These are phyloP conservation scores for Crithidia thermophila DNA, from an alignment of 208 protist genomes.

Conservation along the genomic window DNA sequence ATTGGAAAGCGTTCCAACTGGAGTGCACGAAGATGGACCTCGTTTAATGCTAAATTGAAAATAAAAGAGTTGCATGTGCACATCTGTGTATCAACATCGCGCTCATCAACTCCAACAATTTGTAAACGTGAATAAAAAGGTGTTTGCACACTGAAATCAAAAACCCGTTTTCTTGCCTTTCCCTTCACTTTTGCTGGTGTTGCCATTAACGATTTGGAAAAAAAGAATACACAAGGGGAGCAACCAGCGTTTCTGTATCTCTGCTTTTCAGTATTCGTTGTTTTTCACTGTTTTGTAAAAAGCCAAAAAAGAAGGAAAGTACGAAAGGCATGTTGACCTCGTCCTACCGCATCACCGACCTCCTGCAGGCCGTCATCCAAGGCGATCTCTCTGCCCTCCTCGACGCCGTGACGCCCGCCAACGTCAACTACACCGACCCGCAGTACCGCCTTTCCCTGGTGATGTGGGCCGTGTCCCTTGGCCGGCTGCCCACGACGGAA, in stretches of 20 bases:
- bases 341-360: slow-evolving; percentile 23
- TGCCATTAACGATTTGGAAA: no score
- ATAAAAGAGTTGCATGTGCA: no score
- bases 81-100: no score
- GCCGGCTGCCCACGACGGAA: slow-evolving; percentile 48
- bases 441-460: slow-evolving; percentile 70
- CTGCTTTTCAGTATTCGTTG: neutral
- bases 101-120: no score
- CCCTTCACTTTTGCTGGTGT: no score
- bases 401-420: slow-evolving; percentile 51
- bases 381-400: slow-evolving; percentile 49
- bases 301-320: neutral
- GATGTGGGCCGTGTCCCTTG: slow-evolving; percentile 66
- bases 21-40: no score
- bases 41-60: no score
- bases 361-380: slow-evolving; percentile 51
- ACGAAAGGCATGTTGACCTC: slow-evolving; percentile 1
- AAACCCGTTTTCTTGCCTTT: no score
- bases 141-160: no score
- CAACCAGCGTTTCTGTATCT: neutral
- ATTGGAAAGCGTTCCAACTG: no score
- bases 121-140: no score
- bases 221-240: no score
- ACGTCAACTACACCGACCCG: slow-evolving; percentile 79
- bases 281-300: neutral